Evolutionary conservation across 768 basidiomycete genomes (phyloP), one percentile per base, ranked within the genome.

Genomic region (Amyloporia xantha): DNA sequence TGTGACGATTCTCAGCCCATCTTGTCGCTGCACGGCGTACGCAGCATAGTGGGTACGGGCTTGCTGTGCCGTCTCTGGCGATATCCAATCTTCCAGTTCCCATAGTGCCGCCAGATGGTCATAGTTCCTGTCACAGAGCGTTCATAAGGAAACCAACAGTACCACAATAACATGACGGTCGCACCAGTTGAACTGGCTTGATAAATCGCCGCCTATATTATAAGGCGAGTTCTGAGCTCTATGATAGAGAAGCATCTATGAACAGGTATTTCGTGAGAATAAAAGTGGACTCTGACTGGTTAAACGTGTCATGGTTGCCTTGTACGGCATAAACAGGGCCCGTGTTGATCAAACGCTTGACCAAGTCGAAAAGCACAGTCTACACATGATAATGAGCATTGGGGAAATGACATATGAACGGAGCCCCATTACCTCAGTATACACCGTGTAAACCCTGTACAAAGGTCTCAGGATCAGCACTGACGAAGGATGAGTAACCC

Each of bases 261-360:
- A 33, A 12, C 13, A 17, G 25, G 3, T 24, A 25, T 10, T n/a
- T 24, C 4, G 21, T 10, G 9, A 1, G 3, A 26, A 39, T 48
- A 12, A 19, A 11, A 20, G n/a, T n/a, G n/a, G 79, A 75, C 25
- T 78, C 73, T 54, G 15, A 33, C 30, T 33, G 30, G 15, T 81
- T 81, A 61, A 81, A 85, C 35, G 73, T 81, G 60, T 90, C 86
- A 55, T 90, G 87, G 61, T 90, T 90, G 5, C 86, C 86, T 6
- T 89, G 68, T 0, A 81, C 77, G 23, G 82, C 79, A 53, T 87
- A 90, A 2, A 88, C 75, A 19, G 86, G 84, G 0, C 84, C 83
- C 11, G 75, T 70, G 12, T 78, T 79, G 25, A 88, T 70, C 56
- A 71, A 71, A 15, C 70, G 70, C 62, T 76, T 83, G 65, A 86